Evolutionary conservation across 2,329 filamentous ascomycete species (phyloP), one percentile per base, ranked within the genome.

Genomic region (Cytospora paraplurivora): DNA sequence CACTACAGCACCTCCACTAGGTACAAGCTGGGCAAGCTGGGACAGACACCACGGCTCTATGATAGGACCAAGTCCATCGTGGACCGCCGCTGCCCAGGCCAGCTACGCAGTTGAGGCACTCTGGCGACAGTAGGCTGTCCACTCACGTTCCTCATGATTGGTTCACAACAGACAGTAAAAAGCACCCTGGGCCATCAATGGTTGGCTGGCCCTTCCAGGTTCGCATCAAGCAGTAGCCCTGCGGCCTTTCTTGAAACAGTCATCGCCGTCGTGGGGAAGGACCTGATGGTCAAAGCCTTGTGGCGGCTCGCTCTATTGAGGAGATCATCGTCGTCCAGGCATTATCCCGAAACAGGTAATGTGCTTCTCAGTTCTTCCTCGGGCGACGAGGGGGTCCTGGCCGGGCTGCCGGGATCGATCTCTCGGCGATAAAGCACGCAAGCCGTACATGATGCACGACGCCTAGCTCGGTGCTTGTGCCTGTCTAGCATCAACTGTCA

Each of bases 361-460:
- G 27, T 27, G 27, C 27, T 27, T 27, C 17, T n/a, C 7, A n/a
- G 10, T n/a, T 15, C 15, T 19, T n/a, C 41, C n/a, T 17, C 6
- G 6, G 41, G n/a, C 41, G 41, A n/a, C 41, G 17, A 44, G n/a
- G 41, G 41, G 41, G 37, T 27, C 17, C 41, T 15, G 41, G 41
- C 27, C 27, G 27, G 27, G 27, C 27, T 27, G 27, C 27, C 27
- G 27, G 27, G 27, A n/a, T 44, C 41, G 17, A n/a, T 44, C 15
- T 44, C 15, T 44, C 41, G 38, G 38, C n/a, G 38, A 44, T 17
- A 44, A 44, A 44, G 41, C 41, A 44, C 41, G 41, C 41, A 44
- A 44, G 41, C 41, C 41, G 41, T 44, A 44, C 41, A 44, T 44
- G 41, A 44, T 44, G 41, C 41, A 44, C 41, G 41, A 44, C 41